phyloP scores from a whole-genome alignment of 75 land plant genomes.

The Larix kaempferi region DNA sequence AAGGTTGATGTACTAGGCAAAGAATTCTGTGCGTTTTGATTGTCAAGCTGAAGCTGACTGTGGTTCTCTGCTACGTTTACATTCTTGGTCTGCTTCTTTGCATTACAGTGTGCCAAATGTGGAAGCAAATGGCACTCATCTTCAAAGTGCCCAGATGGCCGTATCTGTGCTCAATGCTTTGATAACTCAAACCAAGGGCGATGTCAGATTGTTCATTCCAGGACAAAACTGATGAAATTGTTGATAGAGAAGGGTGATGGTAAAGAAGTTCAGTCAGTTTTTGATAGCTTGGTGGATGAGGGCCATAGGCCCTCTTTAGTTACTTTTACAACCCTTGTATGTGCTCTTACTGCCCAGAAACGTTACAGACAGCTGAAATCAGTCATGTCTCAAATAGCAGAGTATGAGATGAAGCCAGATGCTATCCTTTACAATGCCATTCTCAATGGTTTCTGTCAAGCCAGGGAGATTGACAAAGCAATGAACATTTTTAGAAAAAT shows the following conservation, averaged over 20 bases:
- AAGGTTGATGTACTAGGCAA: background rate
- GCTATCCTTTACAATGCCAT: conserved; percentile 76
- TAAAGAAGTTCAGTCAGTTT: conserved; percentile 39
- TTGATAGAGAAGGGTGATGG: conserved; percentile 39
- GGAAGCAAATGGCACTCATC: background rate
- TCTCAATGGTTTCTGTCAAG: conserved; percentile 71
- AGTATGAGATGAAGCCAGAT: conserved; percentile 60
- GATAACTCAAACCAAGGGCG: background rate
- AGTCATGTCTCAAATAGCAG: conserved; percentile 42
- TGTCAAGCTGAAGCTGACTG: background rate
- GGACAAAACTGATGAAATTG: conserved; percentile 58
- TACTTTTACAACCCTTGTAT: conserved; percentile 57
- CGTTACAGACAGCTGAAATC: conserved; percentile 30
- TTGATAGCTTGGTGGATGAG: conserved; percentile 35
- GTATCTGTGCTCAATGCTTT: background rate
- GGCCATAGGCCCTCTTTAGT: conserved; percentile 68
- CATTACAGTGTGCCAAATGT: background rate
- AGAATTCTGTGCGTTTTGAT: too few relatives aligned
- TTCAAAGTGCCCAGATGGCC: conserved; percentile 4
- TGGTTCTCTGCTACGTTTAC: background rate
- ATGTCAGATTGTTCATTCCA: conserved; percentile 46
- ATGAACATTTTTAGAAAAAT: conserved; percentile 55
- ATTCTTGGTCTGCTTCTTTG: background rate
- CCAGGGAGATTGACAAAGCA: conserved; percentile 61
- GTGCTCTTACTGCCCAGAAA: conserved; percentile 44